phyloP scores from a whole-genome alignment of 2,329 filamentous ascomycete genomes.

The Stemphylium lycopersici region DNA sequence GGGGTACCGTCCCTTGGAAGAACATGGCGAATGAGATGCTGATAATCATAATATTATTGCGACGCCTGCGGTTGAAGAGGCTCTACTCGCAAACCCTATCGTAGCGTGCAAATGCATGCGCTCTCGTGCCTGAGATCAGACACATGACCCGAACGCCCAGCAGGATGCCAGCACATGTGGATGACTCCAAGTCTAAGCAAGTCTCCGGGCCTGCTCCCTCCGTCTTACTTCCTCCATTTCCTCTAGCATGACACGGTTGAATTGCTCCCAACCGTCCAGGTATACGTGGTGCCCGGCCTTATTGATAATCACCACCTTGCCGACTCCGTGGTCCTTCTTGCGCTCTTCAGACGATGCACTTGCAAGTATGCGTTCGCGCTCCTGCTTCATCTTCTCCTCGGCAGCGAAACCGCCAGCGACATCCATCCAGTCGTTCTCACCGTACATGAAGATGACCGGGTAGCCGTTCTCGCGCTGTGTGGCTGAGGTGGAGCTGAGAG shows the following conservation, averaged over 20 bases:
- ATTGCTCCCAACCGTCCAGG: conserved; percentile 72
- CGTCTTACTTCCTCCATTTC: conserved; percentile 70
- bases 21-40: not conserved
- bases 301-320: conserved; percentile 79
- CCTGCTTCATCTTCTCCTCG: conserved; percentile 76
- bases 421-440: conserved; percentile 99
- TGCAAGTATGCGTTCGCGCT: conserved; percentile 65
- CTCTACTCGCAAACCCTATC: not conserved
- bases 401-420: conserved; percentile 82
- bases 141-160: conserved; percentile 3
- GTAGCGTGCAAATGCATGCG: not conserved
- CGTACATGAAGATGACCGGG: conserved; percentile 93
- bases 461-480: conserved; percentile 66
- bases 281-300: conserved; percentile 76
- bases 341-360: conserved; percentile 71
- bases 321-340: conserved; percentile 74
- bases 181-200: not conserved
- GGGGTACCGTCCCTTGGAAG: not conserved
- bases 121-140: too few relatives aligned
- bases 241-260: conserved; percentile 67
- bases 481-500: conserved; percentile 2
- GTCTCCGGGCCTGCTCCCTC: conserved; percentile 35
- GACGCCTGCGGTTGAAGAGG: not conserved
- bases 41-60: not conserved
- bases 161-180: conserved; percentile 3